phyloP scores from a whole-genome alignment of 1,284 basidiomycete genomes.

The Volvariella volvacea region DNA sequence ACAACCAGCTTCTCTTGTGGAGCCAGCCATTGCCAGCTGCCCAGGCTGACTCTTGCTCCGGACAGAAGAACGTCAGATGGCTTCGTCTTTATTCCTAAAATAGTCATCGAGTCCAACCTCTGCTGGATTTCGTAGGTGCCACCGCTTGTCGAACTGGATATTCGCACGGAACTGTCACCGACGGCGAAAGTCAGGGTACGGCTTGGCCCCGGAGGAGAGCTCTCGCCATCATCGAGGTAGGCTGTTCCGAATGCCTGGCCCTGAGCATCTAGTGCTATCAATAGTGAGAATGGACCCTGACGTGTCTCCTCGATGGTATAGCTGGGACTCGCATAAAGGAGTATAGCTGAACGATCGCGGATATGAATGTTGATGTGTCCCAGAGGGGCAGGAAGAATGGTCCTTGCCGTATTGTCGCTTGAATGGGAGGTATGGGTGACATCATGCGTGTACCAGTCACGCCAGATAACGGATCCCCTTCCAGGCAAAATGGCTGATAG shows the following conservation, averaged over 20 bases:
- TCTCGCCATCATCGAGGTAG: constrained; percentile 63
- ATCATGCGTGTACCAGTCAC: constrained; percentile 72
- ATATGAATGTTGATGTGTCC: constrained; percentile 68
- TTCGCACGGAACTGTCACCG: constrained; percentile 21
- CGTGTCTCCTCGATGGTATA: constrained; percentile 57
- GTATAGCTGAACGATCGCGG: constrained; percentile 50
- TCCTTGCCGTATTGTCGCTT: constrained; percentile 28
- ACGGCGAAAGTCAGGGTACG: constrained; percentile 36
- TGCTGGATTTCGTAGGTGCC: constrained; percentile 39
- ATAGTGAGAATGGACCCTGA: constrained; percentile 44
- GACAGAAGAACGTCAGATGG: constrained; percentile 28
- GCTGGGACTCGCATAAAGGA: constrained; percentile 46
- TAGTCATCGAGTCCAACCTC: constrained; percentile 35
- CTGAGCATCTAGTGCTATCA: constrained; percentile 42
- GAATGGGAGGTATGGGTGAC: constrained; percentile 20
- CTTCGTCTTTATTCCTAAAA: constrained; percentile 36
- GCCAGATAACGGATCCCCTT: constrained; percentile 54
- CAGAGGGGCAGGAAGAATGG: constrained; percentile 50
- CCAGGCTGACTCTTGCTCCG: constrained; percentile 16
- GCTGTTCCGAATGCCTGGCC: constrained; percentile 47
- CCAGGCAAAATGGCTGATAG: constrained; percentile 54
- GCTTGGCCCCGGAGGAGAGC: constrained; percentile 43
- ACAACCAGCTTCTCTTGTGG: constrained; percentile 26
- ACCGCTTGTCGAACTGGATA: constrained; percentile 18
- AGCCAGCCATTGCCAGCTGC: constrained; percentile 28